Evolutionary conservation across 2,329 filamentous ascomycete species (phyloP).

Genomic region (Ascochyta clinopodiicola): DNA sequence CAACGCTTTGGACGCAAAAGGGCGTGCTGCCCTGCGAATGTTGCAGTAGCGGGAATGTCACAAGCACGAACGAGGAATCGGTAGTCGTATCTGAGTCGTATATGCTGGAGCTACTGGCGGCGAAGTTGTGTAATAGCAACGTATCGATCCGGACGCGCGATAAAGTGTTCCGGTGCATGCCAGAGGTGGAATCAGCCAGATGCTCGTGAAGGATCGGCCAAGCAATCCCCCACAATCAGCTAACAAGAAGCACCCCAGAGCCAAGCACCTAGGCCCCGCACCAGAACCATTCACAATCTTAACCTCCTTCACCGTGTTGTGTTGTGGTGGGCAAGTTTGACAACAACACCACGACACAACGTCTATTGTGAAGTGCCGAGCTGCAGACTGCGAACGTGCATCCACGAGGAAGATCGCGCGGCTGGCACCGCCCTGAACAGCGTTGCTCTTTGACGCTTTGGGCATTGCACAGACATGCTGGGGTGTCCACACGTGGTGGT

Average conservation of each 20-base stretch:
- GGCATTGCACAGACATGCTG: conserved; percentile 24
- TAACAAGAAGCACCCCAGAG: conserved; percentile 15
- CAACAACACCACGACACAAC: neutral
- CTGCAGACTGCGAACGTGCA: conserved; percentile 6
- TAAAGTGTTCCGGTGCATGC: neutral
- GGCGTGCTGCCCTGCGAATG: conserved; percentile 2
- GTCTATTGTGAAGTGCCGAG: neutral
- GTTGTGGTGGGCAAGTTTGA: neutral
- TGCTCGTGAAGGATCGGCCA: conserved; percentile 5
- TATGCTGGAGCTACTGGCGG: neutral
- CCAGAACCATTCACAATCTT: neutral
- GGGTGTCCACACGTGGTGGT: conserved; percentile 32
- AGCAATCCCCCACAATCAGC: conserved; percentile 30
- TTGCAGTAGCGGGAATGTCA: neutral
- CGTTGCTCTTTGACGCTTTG: conserved; percentile 21
- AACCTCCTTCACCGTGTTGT: neutral
- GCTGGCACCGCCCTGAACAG: conserved; percentile 24
- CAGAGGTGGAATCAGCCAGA: neutral
- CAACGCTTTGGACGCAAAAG: conserved; percentile 1
- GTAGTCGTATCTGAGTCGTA: neutral
- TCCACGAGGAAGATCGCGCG: conserved; percentile 15
- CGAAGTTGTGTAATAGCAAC: neutral
- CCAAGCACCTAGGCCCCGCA: conserved; percentile 21
- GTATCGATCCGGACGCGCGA: neutral
- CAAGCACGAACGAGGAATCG: neutral